Evolutionary conservation across 1,139 yeast genomes (phyloP), one percentile per base, ranked within the genome.

Genomic region (Scheffersomyces segobiensis): DNA sequence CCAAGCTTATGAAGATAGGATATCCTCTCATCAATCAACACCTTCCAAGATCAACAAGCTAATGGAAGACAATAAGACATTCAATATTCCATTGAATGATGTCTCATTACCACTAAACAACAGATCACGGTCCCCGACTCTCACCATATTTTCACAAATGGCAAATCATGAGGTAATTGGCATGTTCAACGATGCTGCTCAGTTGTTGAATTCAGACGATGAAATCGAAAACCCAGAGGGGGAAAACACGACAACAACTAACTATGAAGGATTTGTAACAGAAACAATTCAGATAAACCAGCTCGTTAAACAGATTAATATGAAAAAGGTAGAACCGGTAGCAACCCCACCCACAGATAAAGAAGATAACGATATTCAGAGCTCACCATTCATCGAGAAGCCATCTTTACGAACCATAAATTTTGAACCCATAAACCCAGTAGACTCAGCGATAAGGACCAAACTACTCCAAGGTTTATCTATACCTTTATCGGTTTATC

Each of bases 111-210:
- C 60, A 2, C 42, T 62, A 32, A 26, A 59, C 52, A 59, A 66
- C 22, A 63, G 73, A 22, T 80, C 84, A 5, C 74, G 76, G 14
- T 87, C 92, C 0, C 97, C 97, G 0, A 92, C 97, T 0, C 82
- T 90, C 65, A 92, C 97, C 0, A 75, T 88, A 69, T 88, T 83
- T 69, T 88, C 97, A 0, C 86, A 86, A 60, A 86, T 87, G 65
- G 96, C 97, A 0, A 83, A 87, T 57, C 85, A 86, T 56, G 97
- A 92, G 64, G 88, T 93, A 0, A 79, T 85, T 60, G 83, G 83
- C 22, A 89, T 93, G 90, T 91, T 91, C 68, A 91, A 89, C 66
- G 87, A 84, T 63, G 89, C 89, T 0, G 76, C 86, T 2, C 72
- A 74, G 2, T 63, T 65, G 39, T 60, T 72, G 26, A 64, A 67